These are phyloP conservation scores for Aspergillus persii DNA, from an alignment of 2,329 filamentous ascomycete species.

Conservation along the genomic window DNA sequence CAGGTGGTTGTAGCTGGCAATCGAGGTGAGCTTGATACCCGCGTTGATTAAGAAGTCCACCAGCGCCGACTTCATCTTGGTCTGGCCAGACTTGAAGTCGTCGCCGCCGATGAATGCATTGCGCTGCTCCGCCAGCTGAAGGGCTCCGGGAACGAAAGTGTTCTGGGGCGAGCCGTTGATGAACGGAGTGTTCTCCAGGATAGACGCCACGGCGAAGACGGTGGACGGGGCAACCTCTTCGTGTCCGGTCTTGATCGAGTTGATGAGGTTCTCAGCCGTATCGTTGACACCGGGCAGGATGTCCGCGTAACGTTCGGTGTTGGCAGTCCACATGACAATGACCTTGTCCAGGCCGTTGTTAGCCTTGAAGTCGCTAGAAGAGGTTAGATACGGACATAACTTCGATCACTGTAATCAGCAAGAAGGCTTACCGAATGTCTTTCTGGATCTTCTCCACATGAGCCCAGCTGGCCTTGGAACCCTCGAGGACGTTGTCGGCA, in stretches of 20 bases:
- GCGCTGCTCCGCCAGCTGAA: constrained; percentile 84
- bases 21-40: constrained; percentile 97
- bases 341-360: constrained; percentile 86
- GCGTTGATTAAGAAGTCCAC: constrained; percentile 98
- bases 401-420: no score
- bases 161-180: constrained; percentile 99
- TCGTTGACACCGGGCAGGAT: constrained; percentile 88
- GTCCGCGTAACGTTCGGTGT: constrained; percentile 95
- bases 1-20: constrained; percentile 98
- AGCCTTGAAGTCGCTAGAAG: constrained; percentile 71
- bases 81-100: constrained; percentile 99
- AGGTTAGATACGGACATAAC: background rate
- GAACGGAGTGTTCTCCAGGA: constrained; percentile 86
- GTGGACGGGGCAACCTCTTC: constrained; percentile 93
- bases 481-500: constrained; percentile 84
- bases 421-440: constrained; percentile 70
- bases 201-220: constrained; percentile 90
- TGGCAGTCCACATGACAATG: constrained; percentile 97
- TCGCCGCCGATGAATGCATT: constrained; percentile 92
- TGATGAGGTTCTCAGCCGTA: constrained; percentile 89
- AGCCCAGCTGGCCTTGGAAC: constrained; percentile 76
- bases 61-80: constrained; percentile 99
- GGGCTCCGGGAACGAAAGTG: constrained; percentile 92
- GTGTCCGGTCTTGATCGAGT: constrained; percentile 81
- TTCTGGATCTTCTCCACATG: constrained; percentile 92